A percentile compares a stretch with the other conserved stretches of the same genome.
These are phyloP conservation scores for Alternaria sp. DNA, from an alignment of 2,329 filamentous ascomycete genomes.

Conservation along the genomic window DNA sequence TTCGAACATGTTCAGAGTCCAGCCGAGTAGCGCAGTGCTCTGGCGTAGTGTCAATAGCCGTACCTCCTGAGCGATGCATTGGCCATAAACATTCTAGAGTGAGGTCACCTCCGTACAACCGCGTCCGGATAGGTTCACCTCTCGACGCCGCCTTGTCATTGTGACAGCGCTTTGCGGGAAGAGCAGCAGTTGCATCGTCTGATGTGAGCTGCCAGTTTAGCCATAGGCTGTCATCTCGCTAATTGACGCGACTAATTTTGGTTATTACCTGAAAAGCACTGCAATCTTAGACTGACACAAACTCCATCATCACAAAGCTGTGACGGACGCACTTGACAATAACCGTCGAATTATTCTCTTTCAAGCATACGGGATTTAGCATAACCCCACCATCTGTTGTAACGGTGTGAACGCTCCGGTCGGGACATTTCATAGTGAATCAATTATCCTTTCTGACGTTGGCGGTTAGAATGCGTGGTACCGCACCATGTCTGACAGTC, in stretches of 20 bases:
- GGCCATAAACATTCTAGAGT: slow-evolving; percentile 16
- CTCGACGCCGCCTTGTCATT: slow-evolving; percentile 18
- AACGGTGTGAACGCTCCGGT: not conserved
- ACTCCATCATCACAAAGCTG: not conserved
- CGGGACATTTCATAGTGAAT: not conserved
- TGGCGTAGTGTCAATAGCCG: slow-evolving; percentile 3
- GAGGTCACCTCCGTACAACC: slow-evolving; percentile 23
- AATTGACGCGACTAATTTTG: slow-evolving; percentile 15
- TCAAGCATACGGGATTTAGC: not conserved
- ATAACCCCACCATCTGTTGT: not conserved
- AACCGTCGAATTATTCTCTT: not conserved
- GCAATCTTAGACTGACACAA: slow-evolving; percentile 7
- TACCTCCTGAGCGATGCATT: slow-evolving; percentile 20
- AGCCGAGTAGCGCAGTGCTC: slow-evolving; percentile 4
- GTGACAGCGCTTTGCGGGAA: slow-evolving; percentile 1
- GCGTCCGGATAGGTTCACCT: slow-evolving; percentile 11
- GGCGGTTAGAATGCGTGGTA: not conserved
- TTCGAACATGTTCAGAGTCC: slow-evolving; percentile 4
- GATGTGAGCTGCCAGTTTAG: slow-evolving; percentile 15
- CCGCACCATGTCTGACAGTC: not conserved
- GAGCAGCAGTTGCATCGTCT: slow-evolving; percentile 4
- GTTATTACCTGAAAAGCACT: slow-evolving; percentile 7
- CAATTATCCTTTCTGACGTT: not conserved
- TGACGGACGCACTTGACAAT: not conserved
- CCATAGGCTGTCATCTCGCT: slow-evolving; percentile 18